Evolutionary conservation across 371 early-diverging fungal genomes (phyloP).

Genomic region (Actinomucor elegans): DNA sequence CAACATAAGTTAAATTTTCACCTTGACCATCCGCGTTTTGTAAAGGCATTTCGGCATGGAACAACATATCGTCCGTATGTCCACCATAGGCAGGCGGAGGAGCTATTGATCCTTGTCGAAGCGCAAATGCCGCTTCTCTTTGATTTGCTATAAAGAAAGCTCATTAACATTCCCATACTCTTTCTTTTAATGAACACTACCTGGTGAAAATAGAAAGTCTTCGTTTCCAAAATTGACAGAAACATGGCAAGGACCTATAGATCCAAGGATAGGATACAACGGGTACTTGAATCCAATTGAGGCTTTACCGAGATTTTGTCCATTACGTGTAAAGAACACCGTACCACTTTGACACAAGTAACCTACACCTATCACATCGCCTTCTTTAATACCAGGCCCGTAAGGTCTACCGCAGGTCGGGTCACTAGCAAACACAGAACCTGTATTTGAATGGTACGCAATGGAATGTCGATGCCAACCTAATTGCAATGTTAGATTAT

Average conservation of each 20-base stretch:
- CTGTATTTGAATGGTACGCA: slow-evolving; percentile 64
- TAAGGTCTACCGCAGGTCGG: slow-evolving; percentile 58
- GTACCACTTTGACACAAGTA: slow-evolving; percentile 63
- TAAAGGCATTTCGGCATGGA: slow-evolving; percentile 18
- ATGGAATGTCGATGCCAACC: slow-evolving; percentile 65
- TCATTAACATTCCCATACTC: too few relatives aligned
- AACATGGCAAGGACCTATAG: slow-evolving; percentile 53
- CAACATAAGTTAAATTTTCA: slow-evolving; percentile 5
- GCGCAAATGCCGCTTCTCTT: slow-evolving; percentile 71
- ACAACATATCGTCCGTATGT: slow-evolving; percentile 43
- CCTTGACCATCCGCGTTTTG: not conserved
- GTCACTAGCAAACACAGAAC: slow-evolving; percentile 56
- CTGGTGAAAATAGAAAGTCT: slow-evolving; percentile 25
- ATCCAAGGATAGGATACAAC: slow-evolving; percentile 53
- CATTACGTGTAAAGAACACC: slow-evolving; percentile 75
- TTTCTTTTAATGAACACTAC: too few relatives aligned
- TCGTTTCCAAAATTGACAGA: slow-evolving; percentile 58
- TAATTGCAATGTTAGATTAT: too few relatives aligned
- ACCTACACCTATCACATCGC: slow-evolving; percentile 74
- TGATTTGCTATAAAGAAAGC: slow-evolving; percentile 67
- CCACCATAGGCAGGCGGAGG: slow-evolving; percentile 63
- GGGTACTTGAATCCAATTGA: slow-evolving; percentile 50
- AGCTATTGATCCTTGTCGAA: slow-evolving; percentile 52
- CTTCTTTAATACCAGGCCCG: slow-evolving; percentile 60
- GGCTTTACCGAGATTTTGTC: slow-evolving; percentile 56